Percentiles rank a stretch among this genome's conserved stretches.
Conservation (phyloP, 495 filamentous ascomycete genomes). For the Cenococcum geophilum region DNA sequence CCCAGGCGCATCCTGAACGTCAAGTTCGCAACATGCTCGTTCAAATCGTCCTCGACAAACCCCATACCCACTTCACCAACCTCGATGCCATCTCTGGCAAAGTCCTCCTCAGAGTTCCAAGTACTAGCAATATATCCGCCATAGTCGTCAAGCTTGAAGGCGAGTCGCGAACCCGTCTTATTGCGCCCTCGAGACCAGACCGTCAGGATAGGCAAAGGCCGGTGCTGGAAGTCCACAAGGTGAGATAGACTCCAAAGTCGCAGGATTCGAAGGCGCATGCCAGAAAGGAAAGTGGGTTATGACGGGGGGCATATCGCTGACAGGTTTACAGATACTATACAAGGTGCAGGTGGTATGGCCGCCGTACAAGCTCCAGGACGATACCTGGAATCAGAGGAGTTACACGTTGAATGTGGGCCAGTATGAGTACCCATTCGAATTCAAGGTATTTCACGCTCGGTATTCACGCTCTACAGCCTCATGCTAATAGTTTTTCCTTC, state of each 20-base stretch:
- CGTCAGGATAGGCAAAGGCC: conserved; percentile 51
- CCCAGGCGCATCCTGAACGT: background rate
- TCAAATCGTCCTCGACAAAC: conserved; percentile 67
- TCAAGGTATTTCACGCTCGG: conserved; percentile 54
- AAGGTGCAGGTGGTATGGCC: conserved; percentile 60
- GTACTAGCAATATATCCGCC: conserved; percentile 61
- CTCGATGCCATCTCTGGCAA: conserved; percentile 70
- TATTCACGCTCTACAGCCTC: background rate
- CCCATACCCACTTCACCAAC: conserved; percentile 76
- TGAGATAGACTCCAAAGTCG: conserved; percentile 32
- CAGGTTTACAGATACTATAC: conserved; percentile 54
- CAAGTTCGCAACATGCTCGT: conserved; percentile 57
- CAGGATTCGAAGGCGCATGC: background rate
- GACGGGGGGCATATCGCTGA: background rate
- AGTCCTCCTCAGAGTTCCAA: conserved; percentile 58
- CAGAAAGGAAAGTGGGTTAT: background rate
- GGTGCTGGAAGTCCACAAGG: conserved; percentile 74
- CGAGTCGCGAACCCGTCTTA: conserved; percentile 64
- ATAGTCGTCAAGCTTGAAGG: conserved; percentile 94
- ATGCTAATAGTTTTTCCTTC: conserved; percentile 16
- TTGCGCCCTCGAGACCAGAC: conserved; percentile 38
- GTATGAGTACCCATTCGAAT: conserved; percentile 84
- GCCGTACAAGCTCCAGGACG: conserved; percentile 45
- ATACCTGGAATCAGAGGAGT: conserved; percentile 41
- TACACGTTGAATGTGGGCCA: conserved; percentile 67